Conservation (phyloP, 106 monocot species). For the Acanthochlamys bracteata region DNA sequence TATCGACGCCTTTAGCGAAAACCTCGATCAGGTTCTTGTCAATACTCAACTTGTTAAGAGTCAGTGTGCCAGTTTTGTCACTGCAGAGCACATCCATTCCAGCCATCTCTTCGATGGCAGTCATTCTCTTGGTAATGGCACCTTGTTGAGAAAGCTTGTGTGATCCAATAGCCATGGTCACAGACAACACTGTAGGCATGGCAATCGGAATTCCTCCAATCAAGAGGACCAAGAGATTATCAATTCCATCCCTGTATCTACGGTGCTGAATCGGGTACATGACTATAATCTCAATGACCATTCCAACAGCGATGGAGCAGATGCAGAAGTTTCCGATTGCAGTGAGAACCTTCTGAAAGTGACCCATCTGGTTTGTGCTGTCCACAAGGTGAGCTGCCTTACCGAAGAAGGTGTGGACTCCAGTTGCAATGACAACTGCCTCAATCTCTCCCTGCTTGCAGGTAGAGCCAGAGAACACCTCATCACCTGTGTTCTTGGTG, state of each 20-base stretch:
- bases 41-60: constrained; percentile 90
- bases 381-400: constrained; percentile 98
- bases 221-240: constrained; percentile 89
- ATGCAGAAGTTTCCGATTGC: constrained; percentile 99
- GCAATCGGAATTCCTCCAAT: constrained; percentile 98
- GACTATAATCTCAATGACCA: constrained; percentile 79
- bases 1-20: constrained; percentile 81
- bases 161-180: constrained; percentile 98
- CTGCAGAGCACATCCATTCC: constrained; percentile 99
- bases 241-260: constrained; percentile 74
- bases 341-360: constrained; percentile 93
- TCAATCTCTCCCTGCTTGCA: constrained; percentile 99
- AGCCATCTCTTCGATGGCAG: constrained; percentile 99
- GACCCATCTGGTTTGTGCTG: constrained; percentile 93
- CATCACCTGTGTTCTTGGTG: constrained; percentile 81
- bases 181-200: constrained; percentile 94
- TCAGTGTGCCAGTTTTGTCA: constrained; percentile 92
- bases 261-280: constrained; percentile 94
- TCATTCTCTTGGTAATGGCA: constrained; percentile 98
- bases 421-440: constrained; percentile 95
- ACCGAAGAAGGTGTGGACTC: constrained; percentile 98
- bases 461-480: constrained; percentile 93
- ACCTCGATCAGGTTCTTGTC: constrained; percentile 81
- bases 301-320: constrained; percentile 87
- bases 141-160: constrained; percentile 95